A percentile compares a stretch with the other conserved stretches of the same genome.
Conservation (phyloP, 306 rosid genomes). For the Sechiopsis laciniata region DNA sequence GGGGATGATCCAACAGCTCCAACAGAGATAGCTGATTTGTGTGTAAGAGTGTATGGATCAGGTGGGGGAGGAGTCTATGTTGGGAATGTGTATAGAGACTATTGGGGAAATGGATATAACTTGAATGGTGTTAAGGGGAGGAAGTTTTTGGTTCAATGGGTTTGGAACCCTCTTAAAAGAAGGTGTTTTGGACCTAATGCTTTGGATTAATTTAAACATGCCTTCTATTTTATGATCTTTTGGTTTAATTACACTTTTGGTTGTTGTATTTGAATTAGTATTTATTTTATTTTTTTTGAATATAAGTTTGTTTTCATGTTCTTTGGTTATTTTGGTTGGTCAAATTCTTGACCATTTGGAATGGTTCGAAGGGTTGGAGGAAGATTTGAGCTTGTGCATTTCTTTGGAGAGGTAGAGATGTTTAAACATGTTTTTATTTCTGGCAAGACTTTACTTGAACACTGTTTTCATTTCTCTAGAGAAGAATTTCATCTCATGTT, state of each 20-base stretch:
- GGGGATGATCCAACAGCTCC: constrained; percentile 54
- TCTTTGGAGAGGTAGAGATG: background rate
- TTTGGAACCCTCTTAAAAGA: constrained; percentile 42
- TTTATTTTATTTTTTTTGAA: background rate
- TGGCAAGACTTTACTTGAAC: no score
- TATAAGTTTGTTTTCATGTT: background rate
- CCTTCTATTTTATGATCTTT: background rate
- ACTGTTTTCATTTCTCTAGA: no score
- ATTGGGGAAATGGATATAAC: constrained; percentile 42
- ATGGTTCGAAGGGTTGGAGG: background rate
- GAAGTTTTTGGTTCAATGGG: constrained; percentile 45
- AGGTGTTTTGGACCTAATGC: constrained; percentile 61
- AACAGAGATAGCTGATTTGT: constrained; percentile 50
- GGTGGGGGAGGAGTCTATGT: constrained; percentile 54
- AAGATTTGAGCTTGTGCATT: background rate
- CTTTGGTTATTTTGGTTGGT: background rate
- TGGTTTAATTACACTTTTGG: background rate
- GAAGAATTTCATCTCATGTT: no score
- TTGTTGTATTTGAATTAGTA: background rate
- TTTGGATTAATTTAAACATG: constrained; percentile 23
- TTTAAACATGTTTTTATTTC: no score
- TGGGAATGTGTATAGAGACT: constrained; percentile 36
- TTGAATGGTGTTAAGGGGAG: constrained; percentile 44
- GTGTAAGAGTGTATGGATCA: constrained; percentile 46
- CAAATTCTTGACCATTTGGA: background rate